Evolutionary conservation across 2,329 filamentous ascomycete genomes (phyloP).

Genomic region (Chlorencoelia australis): DNA sequence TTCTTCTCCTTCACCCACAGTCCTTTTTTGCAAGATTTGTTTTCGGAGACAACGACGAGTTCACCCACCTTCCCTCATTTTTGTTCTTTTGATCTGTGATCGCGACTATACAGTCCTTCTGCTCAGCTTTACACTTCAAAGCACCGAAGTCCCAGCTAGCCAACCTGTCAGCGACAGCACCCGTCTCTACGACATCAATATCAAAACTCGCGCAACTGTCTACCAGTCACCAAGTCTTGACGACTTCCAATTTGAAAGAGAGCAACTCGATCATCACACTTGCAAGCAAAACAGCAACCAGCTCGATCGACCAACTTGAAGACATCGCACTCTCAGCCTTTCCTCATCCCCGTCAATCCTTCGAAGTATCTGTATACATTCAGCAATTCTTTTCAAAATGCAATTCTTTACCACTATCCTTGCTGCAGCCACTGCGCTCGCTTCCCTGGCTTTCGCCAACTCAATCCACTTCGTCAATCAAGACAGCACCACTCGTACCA

Average conservation of each 20-base stretch:
- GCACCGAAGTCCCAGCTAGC: conserved; percentile 8
- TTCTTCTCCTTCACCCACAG: conserved; percentile 11
- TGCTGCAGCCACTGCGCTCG: conserved; percentile 34
- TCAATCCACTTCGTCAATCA: conserved; percentile 49
- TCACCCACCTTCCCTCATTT: conserved; percentile 17
- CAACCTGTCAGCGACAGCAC: conserved; percentile 14
- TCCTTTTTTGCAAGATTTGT: conserved; percentile 12
- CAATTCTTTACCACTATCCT: conserved; percentile 35
- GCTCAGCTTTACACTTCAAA: conserved; percentile 11
- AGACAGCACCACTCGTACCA: conserved; percentile 34
- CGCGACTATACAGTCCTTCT: conserved; percentile 16
- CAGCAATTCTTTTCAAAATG: conserved; percentile 35
- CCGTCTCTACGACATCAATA: conserved; percentile 12
- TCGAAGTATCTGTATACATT: conserved; percentile 4
- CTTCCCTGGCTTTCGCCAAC: conserved; percentile 36
- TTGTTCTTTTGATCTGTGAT: conserved; percentile 20
- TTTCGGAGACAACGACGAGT: conserved; percentile 10
- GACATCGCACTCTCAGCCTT: conserved; percentile 10
- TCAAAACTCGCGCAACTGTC: too few species aligned
- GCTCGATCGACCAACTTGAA: conserved; percentile 19
- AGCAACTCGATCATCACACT: conserved; percentile 5
- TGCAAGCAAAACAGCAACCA: conserved; percentile 6
- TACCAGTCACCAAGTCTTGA: conserved; percentile 1
- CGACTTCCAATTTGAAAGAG: conserved; percentile 5
- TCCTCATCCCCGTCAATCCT: conserved; percentile 17